Evolutionary conservation across 805 yeast species (phyloP), one percentile per base, ranked within the genome.

Genomic region (Lachancea thermotolerans): DNA sequence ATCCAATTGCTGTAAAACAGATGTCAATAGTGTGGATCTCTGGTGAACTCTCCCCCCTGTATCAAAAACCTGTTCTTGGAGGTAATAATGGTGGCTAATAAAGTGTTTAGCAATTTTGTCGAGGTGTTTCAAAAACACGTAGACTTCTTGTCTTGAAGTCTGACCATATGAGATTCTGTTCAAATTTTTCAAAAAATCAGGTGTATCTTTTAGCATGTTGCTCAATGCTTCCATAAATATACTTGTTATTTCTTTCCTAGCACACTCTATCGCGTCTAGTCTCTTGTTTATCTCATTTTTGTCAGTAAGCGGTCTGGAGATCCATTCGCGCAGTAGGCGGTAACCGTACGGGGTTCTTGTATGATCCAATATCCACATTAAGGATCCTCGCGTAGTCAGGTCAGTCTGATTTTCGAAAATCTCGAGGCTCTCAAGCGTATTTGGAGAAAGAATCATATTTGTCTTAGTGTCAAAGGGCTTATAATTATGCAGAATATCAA

Each of bases 271-370:
- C 0, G 95, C 88, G 35, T 75, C 75, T 0, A 75, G 65, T 21
- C 99, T 71, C n/a, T 71, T 70, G 45, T 74, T 71, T 2, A 93
- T 83, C 8, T 66, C 65, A 1, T 65, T 70, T 28, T 70, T 66
- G 36, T 79, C 71, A 0, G 77, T 64, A 17, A 90, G 69, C 1
- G 99, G 99, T 48, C 73, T 70, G 1, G 79, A 70, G 0, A 90
- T 65, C 99, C 99, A 93, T 33, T 74, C 68, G 27, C 72, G 70
- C 11, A 93, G 60, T 47, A 78, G 54, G 44, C 96, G 65, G 37
- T 71, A 74, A 0, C 99, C 99, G 62, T 82, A 83, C 27, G 74
- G 70, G 0, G 98, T 86, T 30, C 78, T 66, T 0, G 98, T 86
- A 52, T 84, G 89, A 59, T 91, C 85, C 48, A 93, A 54, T 2